Percentiles rank a stretch among this genome's conserved stretches.
These are phyloP conservation scores for Chytriomyces sp. DNA, from an alignment of 192 early-diverging fungal genomes.

Conservation along the genomic window DNA sequence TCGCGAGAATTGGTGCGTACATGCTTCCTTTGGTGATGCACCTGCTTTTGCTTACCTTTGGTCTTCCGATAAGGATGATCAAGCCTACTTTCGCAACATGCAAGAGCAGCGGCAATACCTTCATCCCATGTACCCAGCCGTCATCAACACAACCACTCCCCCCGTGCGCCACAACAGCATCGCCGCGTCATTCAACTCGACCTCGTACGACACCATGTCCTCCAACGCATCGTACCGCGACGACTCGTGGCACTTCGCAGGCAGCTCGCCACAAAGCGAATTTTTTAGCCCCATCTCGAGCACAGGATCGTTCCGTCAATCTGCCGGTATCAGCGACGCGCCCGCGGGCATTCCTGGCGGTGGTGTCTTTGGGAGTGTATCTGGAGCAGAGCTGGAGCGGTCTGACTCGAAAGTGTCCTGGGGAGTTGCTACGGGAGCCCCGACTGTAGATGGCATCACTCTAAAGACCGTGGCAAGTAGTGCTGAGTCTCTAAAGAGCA, in stretches of 20 bases:
- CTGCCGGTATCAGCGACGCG: not conserved
- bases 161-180: not conserved
- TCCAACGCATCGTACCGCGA: not conserved
- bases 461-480: not conserved
- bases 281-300: not conserved
- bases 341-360: not conserved
- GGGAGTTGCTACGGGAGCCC: not conserved
- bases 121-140: not conserved
- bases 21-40: too few relatives aligned
- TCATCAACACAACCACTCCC: not conserved
- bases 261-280: not conserved
- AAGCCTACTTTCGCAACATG: not conserved
- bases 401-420: not conserved
- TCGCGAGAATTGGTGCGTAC: too few relatives aligned
- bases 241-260: not conserved
- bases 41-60: too few relatives aligned
- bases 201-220: not conserved
- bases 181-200: not conserved
- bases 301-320: not conserved
- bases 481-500: not conserved
- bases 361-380: not conserved
- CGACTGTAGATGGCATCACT: not conserved
- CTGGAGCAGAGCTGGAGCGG: not conserved
- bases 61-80: too few relatives aligned
- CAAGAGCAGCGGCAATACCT: not conserved